phyloP scores from a whole-genome alignment of 495 filamentous ascomycete species.

The Tuber magnatum region DNA sequence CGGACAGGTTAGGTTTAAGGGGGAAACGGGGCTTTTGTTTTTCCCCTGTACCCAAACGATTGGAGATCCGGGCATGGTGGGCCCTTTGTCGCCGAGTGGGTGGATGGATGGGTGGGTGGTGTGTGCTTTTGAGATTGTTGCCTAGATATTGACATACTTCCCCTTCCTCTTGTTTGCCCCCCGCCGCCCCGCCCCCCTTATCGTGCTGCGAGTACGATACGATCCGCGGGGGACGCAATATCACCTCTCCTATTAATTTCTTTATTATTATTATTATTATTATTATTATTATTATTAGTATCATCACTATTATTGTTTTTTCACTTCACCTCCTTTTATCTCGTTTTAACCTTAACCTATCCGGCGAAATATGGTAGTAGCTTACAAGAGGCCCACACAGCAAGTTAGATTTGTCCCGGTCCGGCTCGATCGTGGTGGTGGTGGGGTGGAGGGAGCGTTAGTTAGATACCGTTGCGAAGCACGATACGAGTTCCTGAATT shows the following conservation, averaged over 20 bases:
- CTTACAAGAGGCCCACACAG: not conserved
- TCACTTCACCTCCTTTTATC: not conserved
- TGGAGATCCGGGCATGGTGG: not conserved
- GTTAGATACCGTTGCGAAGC: not conserved
- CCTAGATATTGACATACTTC: not conserved
- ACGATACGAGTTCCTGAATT: constrained; percentile 5
- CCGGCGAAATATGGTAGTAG: not conserved
- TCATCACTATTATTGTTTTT: not conserved
- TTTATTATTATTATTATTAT: not conserved
- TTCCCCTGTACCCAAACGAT: not conserved
- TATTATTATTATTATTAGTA: not conserved
- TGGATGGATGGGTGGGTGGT: not conserved
- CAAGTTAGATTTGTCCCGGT: not conserved
- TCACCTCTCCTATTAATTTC: constrained; percentile 1
- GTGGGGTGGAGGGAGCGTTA: not conserved
- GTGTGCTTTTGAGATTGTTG: not conserved
- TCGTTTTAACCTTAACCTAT: not conserved
- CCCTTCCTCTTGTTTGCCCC: not conserved
- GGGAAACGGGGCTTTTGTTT: not conserved
- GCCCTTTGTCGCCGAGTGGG: not conserved
- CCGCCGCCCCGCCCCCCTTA: too few species aligned
- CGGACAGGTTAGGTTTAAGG: not conserved
- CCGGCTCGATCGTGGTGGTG: not conserved
- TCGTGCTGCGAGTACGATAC: not conserved
- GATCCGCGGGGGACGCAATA: not conserved